Percentiles rank a stretch among this genome's conserved stretches.
Evolutionary conservation across 2,329 filamentous ascomycete genomes (phyloP).

Genomic region (Stagonosporopsis tanaceti): DNA sequence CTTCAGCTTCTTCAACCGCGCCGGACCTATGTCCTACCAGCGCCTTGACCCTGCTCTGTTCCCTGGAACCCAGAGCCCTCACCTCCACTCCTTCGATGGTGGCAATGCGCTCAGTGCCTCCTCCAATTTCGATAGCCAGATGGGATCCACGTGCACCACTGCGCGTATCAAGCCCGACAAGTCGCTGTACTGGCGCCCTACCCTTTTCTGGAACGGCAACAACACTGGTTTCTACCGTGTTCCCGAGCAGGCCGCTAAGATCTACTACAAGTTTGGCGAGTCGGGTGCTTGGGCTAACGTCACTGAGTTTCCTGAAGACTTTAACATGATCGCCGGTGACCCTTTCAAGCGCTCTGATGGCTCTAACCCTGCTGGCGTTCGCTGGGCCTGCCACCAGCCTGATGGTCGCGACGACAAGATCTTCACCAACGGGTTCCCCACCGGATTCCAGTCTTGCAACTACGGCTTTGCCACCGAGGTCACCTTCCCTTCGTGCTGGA

Average conservation of each 20-base stretch:
- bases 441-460: constrained; percentile 48
- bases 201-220: constrained; percentile 49
- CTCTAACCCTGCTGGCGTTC: constrained; percentile 40
- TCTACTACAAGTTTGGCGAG: constrained; percentile 52
- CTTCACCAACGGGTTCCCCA: constrained; percentile 46
- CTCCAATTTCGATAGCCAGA: constrained; percentile 38
- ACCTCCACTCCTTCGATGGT: constrained; percentile 51
- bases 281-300: constrained; percentile 45
- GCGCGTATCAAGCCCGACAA: constrained; percentile 50
- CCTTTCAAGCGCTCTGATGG: constrained; percentile 41
- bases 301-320: constrained; percentile 47
- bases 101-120: constrained; percentile 43
- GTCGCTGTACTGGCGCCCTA: constrained; percentile 50
- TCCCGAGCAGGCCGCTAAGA: constrained; percentile 45
- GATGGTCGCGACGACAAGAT: constrained; percentile 34
- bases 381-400: constrained; percentile 44
- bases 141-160: constrained; percentile 46
- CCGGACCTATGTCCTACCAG: constrained; percentile 46
- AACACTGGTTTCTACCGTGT: constrained; percentile 48
- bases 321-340: constrained; percentile 49
- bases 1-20: constrained; percentile 51
- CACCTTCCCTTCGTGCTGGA: constrained; percentile 51
- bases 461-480: constrained; percentile 47
- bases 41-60: constrained; percentile 47
- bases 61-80: constrained; percentile 43